A percentile compares a stretch with the other conserved stretches of the same genome.
phyloP scores from a whole-genome alignment of 2,329 filamentous ascomycete genomes.

The Penicillium sp. region DNA sequence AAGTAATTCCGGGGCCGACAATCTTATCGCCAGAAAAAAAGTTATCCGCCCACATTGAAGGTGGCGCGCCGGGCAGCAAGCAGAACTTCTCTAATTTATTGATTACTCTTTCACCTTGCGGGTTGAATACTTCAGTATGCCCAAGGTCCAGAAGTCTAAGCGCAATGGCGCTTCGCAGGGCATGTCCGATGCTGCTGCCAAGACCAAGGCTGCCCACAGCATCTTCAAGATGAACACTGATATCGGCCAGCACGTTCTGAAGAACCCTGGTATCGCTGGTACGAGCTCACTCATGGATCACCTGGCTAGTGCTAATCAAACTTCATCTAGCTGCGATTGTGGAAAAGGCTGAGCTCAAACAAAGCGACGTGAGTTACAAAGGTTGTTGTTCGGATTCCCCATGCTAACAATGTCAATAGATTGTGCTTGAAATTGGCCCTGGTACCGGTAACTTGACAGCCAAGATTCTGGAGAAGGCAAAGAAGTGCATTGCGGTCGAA shows the following conservation, averaged over 20 bases:
- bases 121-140: slow-evolving; percentile 46
- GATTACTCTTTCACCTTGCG: not conserved
- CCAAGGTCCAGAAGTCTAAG: slow-evolving; percentile 57
- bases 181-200: slow-evolving; percentile 46
- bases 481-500: slow-evolving; percentile 83
- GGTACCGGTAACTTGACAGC: slow-evolving; percentile 89
- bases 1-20: slow-evolving; percentile 23
- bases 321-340: slow-evolving; percentile 57
- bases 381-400: not conserved
- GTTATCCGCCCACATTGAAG: slow-evolving; percentile 23
- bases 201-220: slow-evolving; percentile 65
- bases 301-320: not conserved
- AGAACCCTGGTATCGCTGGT: slow-evolving; percentile 80
- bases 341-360: slow-evolving; percentile 84
- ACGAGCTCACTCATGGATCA: slow-evolving; percentile 39
- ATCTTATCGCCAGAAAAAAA: slow-evolving; percentile 32
- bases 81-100: slow-evolving; percentile 3
- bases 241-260: slow-evolving; percentile 87
- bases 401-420: slow-evolving; percentile 42
- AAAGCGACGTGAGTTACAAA: slow-evolving; percentile 63
- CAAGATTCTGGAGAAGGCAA: slow-evolving; percentile 82
- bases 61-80: not conserved
- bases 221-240: slow-evolving; percentile 98
- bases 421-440: slow-evolving; percentile 88
- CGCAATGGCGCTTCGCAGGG: slow-evolving; percentile 50